Percentiles rank a stretch among this genome's conserved stretches.
phyloP scores from a whole-genome alignment of 306 rosid genomes.

The Prosopis cineraria region DNA sequence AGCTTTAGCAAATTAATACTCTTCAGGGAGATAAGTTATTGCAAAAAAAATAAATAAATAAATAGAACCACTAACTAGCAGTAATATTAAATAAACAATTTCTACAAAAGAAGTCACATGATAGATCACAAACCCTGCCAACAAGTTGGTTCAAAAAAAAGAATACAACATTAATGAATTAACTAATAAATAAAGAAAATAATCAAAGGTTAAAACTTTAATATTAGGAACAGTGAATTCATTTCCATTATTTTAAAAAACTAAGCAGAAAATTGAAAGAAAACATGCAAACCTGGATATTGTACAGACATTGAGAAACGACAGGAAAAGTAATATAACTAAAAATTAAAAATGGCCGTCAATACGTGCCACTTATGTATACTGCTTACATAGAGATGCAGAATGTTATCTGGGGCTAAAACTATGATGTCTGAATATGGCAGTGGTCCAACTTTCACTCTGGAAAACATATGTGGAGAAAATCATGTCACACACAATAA shows the following conservation, averaged over 20 bases:
- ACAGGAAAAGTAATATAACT: conserved; percentile 2
- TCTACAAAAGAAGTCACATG: conserved; percentile 28
- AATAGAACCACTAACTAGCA: not conserved
- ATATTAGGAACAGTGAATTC: not conserved
- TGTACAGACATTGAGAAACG: not conserved
- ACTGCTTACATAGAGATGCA: conserved; percentile 90
- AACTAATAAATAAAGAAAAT: not conserved
- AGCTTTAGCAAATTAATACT: conserved; percentile 15
- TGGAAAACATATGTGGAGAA: conserved; percentile 46
- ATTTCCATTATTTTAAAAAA: conserved; percentile 13
- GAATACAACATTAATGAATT: not conserved
- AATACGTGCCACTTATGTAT: conserved; percentile 25
- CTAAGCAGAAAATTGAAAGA: conserved; percentile 20
- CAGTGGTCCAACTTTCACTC: conserved; percentile 75
- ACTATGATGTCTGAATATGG: conserved; percentile 78
- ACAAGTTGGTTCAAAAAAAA: not conserved
- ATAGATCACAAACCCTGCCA: not conserved
- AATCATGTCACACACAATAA: conserved; percentile 30
- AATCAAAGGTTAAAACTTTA: not conserved
- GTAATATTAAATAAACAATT: not conserved
- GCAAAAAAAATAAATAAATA: not conserved
- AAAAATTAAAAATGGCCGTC: conserved; percentile 29
- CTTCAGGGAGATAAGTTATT: not conserved
- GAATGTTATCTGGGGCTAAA: conserved; percentile 79
- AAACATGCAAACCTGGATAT: not conserved